These are phyloP conservation scores for Candida maesae DNA, from an alignment of 805 yeast species.

Conservation along the genomic window DNA sequence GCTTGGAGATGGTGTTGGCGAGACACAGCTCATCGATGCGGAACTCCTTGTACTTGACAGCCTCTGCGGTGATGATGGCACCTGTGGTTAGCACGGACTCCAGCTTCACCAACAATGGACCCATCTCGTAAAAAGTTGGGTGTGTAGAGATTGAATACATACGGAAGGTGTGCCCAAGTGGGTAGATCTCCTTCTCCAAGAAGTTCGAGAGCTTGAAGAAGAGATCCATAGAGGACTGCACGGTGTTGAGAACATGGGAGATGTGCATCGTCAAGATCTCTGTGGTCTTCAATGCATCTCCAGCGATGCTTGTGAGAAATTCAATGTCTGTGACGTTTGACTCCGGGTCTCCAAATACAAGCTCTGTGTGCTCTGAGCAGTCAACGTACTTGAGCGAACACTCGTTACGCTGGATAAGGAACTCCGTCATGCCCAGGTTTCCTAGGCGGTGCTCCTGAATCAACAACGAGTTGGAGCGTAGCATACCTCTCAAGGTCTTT, in stretches of 20 bases:
- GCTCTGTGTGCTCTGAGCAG: not conserved
- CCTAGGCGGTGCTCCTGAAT: slow-evolving; percentile 3
- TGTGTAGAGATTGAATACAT: not conserved
- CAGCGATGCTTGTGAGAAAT: slow-evolving; percentile 3
- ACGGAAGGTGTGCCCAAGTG: not conserved
- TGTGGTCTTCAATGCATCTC: slow-evolving; percentile 4
- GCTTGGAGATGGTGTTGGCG: not conserved
- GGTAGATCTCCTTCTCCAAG: not conserved
- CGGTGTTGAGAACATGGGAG: slow-evolving; percentile 2
- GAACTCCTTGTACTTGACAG: slow-evolving; percentile 2
- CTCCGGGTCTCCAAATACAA: not conserved
- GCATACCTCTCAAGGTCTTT: slow-evolving; percentile 4
- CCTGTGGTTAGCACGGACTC: not conserved
- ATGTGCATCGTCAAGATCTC: slow-evolving; percentile 6
- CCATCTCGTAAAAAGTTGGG: not conserved
- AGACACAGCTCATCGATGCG: slow-evolving; percentile 2
- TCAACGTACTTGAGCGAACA: slow-evolving; percentile 2
- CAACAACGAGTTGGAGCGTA: slow-evolving; percentile 4
- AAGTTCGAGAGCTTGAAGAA: slow-evolving; percentile 9
- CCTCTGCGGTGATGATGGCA: slow-evolving; percentile 5
- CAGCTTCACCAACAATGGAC: not conserved
- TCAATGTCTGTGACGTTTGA: slow-evolving; percentile 3
- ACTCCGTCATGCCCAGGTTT: slow-evolving; percentile 1
- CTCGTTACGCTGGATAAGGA: slow-evolving; percentile 11
- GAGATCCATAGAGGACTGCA: slow-evolving; percentile 8